These are phyloP conservation scores for Pisolithus sp. DNA, from an alignment of 768 basidiomycete genomes.

Conservation along the genomic window DNA sequence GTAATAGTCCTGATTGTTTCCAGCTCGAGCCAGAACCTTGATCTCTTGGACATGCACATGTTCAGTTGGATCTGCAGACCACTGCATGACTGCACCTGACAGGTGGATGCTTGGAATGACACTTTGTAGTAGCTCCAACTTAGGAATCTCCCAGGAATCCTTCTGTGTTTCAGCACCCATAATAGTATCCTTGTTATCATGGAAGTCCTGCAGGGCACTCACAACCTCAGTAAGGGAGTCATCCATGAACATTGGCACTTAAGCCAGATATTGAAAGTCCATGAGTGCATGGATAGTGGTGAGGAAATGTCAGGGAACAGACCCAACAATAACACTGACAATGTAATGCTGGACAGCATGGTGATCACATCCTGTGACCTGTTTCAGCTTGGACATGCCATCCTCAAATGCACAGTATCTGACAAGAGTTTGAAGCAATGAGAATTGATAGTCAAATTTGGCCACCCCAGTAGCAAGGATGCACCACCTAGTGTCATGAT, in stretches of 20 bases:
- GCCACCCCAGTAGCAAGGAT: constrained; percentile 21
- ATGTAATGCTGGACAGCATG: constrained; percentile 31
- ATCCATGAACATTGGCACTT: constrained; percentile 24
- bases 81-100: constrained; percentile 2
- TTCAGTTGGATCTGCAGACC: constrained; percentile 4
- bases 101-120: not conserved
- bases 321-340: constrained; percentile 29
- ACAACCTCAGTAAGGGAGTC: constrained; percentile 11
- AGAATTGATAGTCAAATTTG: constrained; percentile 34
- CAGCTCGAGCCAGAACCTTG: constrained; percentile 1
- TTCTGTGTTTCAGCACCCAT: constrained; percentile 19
- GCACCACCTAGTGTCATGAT: constrained; percentile 36
- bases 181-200: constrained; percentile 28
- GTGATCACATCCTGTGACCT: constrained; percentile 35
- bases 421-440: constrained; percentile 29
- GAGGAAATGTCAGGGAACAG: constrained; percentile 24
- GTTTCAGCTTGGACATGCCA: constrained; percentile 36
- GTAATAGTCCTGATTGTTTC: constrained; percentile 3
- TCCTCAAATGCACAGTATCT: constrained; percentile 34
- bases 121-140: constrained; percentile 7
- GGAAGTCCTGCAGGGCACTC: constrained; percentile 24
- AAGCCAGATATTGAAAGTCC: constrained; percentile 33
- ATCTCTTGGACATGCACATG: not conserved
- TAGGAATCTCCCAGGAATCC: constrained; percentile 3
- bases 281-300: constrained; percentile 28